phyloP scores from a whole-genome alignment of 2,329 filamentous ascomycete species.

The Alternaria tenuissima region DNA sequence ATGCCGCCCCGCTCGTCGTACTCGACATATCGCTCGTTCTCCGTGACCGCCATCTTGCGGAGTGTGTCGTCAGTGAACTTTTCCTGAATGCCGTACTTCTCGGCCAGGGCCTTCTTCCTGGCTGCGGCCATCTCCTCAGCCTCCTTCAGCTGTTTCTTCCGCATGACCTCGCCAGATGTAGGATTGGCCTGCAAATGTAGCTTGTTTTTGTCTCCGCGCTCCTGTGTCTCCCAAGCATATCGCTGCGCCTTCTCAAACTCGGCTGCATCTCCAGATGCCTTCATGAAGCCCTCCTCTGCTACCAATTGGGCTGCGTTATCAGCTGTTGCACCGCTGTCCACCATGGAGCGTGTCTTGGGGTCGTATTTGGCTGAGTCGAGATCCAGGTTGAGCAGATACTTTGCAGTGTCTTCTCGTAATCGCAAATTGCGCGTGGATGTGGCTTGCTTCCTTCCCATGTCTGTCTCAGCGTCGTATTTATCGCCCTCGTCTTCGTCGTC shows the following conservation, averaged over 20 bases:
- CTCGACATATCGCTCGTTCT: slow-evolving; percentile 88
- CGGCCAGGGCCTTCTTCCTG: slow-evolving; percentile 73
- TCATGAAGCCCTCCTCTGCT: slow-evolving; percentile 91
- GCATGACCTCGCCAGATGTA: slow-evolving; percentile 84
- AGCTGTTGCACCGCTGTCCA: slow-evolving; percentile 80
- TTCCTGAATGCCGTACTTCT: slow-evolving; percentile 81
- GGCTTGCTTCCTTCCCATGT: slow-evolving; percentile 93
- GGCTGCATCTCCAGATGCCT: slow-evolving; percentile 86
- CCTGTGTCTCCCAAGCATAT: slow-evolving; percentile 96
- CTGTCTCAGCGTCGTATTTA: slow-evolving; percentile 89
- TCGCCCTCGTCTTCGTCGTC: slow-evolving; percentile 63
- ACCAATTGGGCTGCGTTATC: slow-evolving; percentile 84
- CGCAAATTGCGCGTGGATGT: slow-evolving; percentile 90
- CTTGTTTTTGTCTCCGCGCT: slow-evolving; percentile 77
- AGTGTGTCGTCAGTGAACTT: slow-evolving; percentile 68
- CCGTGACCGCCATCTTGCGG: slow-evolving; percentile 73
- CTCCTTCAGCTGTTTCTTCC: slow-evolving; percentile 81
- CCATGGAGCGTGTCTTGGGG: slow-evolving; percentile 91
- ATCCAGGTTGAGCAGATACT: slow-evolving; percentile 94
- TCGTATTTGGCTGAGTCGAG: slow-evolving; percentile 97
- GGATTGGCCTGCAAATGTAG: slow-evolving; percentile 96
- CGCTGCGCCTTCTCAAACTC: slow-evolving; percentile 90
- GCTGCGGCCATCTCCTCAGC: slow-evolving; percentile 73
- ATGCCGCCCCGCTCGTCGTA: slow-evolving; percentile 91
- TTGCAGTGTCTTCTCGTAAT: slow-evolving; percentile 94